Base-by-base conservation (phyloP, 1,284 basidiomycete species). In the Laetiporus sulphureus region DNA sequence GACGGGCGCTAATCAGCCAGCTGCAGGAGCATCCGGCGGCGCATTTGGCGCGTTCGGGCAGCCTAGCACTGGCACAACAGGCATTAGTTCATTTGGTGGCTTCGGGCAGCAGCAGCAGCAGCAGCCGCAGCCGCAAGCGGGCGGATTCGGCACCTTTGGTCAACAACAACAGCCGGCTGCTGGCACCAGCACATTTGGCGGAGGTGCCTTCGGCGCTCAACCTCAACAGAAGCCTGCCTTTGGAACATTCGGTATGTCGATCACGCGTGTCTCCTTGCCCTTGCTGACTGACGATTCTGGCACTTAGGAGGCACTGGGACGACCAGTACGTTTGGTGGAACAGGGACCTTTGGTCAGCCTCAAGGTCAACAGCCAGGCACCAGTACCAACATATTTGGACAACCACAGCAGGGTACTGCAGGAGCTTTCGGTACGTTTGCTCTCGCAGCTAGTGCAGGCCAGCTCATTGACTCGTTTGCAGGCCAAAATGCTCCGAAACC, bases 11-110 rank as follows among this genome's bases (percentile, higher is more conserved):
- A 35, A 41, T 36, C 6, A 15, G 29, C 6, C 55, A 41, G 23
- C 32, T 20, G 20, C 38, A 16, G 32, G 52, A 6, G 42, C 46
- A 5, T 45, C 57, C 0, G 52, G 52, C 13, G 59, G 60, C 33
- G 59, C 64, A 3, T 79, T 79, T 40, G 73, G 76, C 34, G 55
- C 63, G 7, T 60, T 62, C 23, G 60, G 61, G 5, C 61, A 63
- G 40, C 46, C 47, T 12, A 12, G 46, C 8, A 59, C 51, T 49
- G 52, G 37, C 51, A 52, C 47, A 5, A 25, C 43, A 29, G 47
- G 47, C 11, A 46, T 49, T 2, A 48, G 52, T 0, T 62, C 68
- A 36, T 51, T 63, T 40, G 50, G 42, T 36, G 48, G 57, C 23
- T 61, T 73, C 43, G 66, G 59, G 4, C 58, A 59, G 38, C 55